Evolutionary conservation across 345 rosid species (phyloP).

Genomic region (Anacardium occidentale): DNA sequence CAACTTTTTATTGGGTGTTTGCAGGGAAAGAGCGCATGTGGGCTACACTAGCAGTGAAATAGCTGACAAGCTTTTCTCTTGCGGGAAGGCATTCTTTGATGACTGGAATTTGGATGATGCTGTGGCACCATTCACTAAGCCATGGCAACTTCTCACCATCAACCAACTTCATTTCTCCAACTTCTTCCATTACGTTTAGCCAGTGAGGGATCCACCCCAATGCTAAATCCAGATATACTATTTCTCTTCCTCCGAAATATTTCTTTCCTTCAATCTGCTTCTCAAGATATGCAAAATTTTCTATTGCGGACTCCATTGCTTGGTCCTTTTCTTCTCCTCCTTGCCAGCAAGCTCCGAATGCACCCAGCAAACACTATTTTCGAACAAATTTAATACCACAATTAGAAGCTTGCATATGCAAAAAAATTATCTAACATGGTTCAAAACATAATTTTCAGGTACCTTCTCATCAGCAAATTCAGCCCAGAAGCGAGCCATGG

Average conservation of each 20-base stretch:
- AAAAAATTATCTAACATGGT: too few species aligned
- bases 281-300: conserved; percentile 31
- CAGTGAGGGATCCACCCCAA: conserved; percentile 35
- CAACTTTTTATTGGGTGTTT: too few species aligned
- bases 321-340: conserved; percentile 32
- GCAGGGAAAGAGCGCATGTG: too few species aligned
- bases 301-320: conserved; percentile 26
- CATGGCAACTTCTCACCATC: conserved; percentile 35
- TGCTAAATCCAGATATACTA: conserved; percentile 35
- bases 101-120: conserved; percentile 21
- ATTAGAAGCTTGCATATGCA: too few species aligned
- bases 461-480: too few species aligned
- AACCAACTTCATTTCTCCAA: conserved; percentile 36
- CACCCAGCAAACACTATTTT: conserved; percentile 23
- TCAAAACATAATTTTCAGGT: too few species aligned
- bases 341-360: conserved; percentile 23
- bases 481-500: too few species aligned
- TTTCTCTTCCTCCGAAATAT: conserved; percentile 33
- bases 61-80: conserved; percentile 15
- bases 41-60: conserved; percentile 3
- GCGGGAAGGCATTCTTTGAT: conserved; percentile 33
- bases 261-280: conserved; percentile 35
- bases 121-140: conserved; percentile 26
- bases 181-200: conserved; percentile 35
- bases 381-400: too few species aligned